Conservation (phyloP, 495 filamentous ascomycete species). For the Penicillium riverlandense region DNA sequence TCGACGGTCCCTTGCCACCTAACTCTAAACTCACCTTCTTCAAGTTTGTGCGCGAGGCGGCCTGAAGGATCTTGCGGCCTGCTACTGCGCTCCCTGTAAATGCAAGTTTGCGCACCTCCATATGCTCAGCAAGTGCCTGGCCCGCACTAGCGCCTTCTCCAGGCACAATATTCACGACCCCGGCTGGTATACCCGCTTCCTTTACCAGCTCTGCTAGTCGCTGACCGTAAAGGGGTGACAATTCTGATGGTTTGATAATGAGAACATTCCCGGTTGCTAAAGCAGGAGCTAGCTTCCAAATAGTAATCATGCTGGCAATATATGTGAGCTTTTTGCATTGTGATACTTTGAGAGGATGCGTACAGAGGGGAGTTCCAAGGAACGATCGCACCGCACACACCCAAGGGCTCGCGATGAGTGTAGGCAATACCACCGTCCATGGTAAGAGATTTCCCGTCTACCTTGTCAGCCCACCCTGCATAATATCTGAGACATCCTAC, state of each 20-base stretch:
- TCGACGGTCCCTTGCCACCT: conserved; percentile 37
- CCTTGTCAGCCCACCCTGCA: conserved; percentile 29
- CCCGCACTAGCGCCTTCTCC: conserved; percentile 76
- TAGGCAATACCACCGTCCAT: conserved; percentile 19
- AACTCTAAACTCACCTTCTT: conserved; percentile 42
- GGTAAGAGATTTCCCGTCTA: conserved; percentile 21
- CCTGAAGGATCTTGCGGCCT: conserved; percentile 21
- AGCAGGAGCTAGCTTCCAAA: conserved; percentile 49
- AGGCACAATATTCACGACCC: conserved; percentile 82
- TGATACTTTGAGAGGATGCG: neutral
- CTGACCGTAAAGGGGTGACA: conserved; percentile 82
- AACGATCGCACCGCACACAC: conserved; percentile 29
- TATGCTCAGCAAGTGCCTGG: conserved; percentile 66
- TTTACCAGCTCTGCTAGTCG: conserved; percentile 73
- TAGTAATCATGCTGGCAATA: conserved; percentile 57
- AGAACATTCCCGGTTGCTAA: conserved; percentile 54
- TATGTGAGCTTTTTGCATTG: no score
- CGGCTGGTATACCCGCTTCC: conserved; percentile 81
- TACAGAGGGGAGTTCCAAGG: conserved; percentile 31
- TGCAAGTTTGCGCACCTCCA: conserved; percentile 68
- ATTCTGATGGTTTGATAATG: conserved; percentile 87
- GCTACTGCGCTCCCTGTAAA: conserved; percentile 20
- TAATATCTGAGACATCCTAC: conserved; percentile 24
- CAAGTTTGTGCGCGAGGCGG: conserved; percentile 36
- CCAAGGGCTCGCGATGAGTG: conserved; percentile 25